A percentile compares a stretch with the other conserved stretches of the same genome.
Conservation (phyloP, 163 green algal species). For the Volvox carteri region DNA sequence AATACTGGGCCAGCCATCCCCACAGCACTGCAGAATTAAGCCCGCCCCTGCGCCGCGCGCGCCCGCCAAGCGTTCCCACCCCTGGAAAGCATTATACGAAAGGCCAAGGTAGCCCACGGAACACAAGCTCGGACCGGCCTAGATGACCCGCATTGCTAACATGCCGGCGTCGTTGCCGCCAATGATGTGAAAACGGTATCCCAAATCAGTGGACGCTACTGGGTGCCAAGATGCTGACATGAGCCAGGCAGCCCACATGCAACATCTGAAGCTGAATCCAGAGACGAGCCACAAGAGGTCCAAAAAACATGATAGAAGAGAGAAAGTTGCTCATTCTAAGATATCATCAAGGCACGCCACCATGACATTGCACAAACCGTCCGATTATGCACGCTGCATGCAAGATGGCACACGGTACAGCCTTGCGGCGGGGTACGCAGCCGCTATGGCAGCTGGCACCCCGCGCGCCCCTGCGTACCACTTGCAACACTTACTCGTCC, state of each 20-base stretch:
- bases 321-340: not conserved
- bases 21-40: not conserved
- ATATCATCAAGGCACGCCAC: slow-evolving; percentile 36
- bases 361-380: slow-evolving; percentile 15
- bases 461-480: slow-evolving; percentile 11
- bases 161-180: slow-evolving; percentile 8
- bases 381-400: slow-evolving; percentile 53
- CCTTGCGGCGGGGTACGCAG: slow-evolving; percentile 33
- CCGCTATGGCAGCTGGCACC: slow-evolving; percentile 34
- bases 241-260: not conserved
- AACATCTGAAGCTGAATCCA: not conserved
- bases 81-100: slow-evolving; percentile 7
- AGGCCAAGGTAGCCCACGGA: slow-evolving; percentile 5
- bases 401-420: slow-evolving; percentile 31
- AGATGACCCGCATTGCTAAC: not conserved
- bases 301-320: slow-evolving; percentile 20
- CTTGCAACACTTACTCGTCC: slow-evolving; percentile 10
- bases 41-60: not conserved
- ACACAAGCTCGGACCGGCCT: not conserved
- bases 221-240: not conserved
- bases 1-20: not conserved
- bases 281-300: not conserved
- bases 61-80: not conserved
- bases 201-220: not conserved
- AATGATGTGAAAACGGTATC: slow-evolving; percentile 3